Conservation (phyloP, 345 rosid genomes). For the Acer campestre region DNA sequence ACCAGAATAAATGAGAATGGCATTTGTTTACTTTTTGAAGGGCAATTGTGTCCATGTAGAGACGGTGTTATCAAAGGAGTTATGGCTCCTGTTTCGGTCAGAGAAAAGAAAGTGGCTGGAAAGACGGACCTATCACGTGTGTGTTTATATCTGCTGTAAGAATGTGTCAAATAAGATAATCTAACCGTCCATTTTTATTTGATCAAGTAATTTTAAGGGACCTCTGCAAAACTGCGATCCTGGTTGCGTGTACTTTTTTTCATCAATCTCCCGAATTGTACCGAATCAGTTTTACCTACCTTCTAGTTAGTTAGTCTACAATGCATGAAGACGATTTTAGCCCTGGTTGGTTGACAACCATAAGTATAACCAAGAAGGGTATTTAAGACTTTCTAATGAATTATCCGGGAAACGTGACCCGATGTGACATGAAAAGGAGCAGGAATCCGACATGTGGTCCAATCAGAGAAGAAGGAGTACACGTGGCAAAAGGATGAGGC, state of each 20-base stretch:
- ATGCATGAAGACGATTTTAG: slow-evolving; percentile 15
- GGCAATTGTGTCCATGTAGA: slow-evolving; percentile 23
- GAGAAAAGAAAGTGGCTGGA: slow-evolving; percentile 31
- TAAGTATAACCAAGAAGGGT: neutral
- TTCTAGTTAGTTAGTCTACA: slow-evolving; percentile 33
- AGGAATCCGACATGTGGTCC: slow-evolving; percentile 48
- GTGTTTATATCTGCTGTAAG: slow-evolving; percentile 3
- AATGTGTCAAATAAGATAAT: slow-evolving; percentile 10
- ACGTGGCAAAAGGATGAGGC: slow-evolving; percentile 42
- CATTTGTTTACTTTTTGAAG: neutral
- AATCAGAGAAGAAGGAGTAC: slow-evolving; percentile 8
- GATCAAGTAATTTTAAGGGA: slow-evolving; percentile 1
- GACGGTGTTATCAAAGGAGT: slow-evolving; percentile 34
- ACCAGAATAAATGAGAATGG: neutral
- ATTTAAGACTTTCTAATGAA: slow-evolving; percentile 14
- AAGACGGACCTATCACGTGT: slow-evolving; percentile 46
- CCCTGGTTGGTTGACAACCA: neutral
- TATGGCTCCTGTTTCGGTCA: slow-evolving; percentile 33
- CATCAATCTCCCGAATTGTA: slow-evolving; percentile 28
- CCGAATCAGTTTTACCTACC: slow-evolving; percentile 35
- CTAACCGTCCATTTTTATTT: slow-evolving; percentile 33
- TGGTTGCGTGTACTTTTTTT: slow-evolving; percentile 23
- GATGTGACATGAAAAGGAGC: slow-evolving; percentile 27
- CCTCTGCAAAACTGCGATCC: slow-evolving; percentile 12
- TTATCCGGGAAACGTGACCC: slow-evolving; percentile 24